Conservation (phyloP, 805 yeast genomes). For the Cyberlindnera meyerae region DNA sequence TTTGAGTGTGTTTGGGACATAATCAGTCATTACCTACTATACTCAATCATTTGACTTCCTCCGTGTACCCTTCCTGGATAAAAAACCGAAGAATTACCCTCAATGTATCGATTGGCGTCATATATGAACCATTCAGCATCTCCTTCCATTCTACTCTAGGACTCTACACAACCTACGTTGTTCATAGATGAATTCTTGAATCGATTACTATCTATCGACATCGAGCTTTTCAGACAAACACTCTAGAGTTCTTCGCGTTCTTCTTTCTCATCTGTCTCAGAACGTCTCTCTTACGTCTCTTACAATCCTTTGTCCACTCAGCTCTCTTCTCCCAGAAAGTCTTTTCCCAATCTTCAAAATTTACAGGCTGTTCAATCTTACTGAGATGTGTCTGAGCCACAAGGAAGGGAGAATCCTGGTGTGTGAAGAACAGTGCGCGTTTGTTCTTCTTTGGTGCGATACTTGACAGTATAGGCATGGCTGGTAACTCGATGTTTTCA, state of each 20-base stretch:
- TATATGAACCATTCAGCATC: background rate
- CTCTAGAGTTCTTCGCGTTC: conserved; percentile 24
- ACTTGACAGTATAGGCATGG: conserved; percentile 15
- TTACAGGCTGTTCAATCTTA: conserved; percentile 37
- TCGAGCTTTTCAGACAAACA: conserved; percentile 13
- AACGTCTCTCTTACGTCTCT: conserved; percentile 71
- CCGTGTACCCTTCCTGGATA: no score
- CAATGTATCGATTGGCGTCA: no score
- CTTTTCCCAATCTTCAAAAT: conserved; percentile 52
- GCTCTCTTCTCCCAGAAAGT: conserved; percentile 85
- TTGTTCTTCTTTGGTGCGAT: conserved; percentile 28
- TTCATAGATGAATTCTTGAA: no score
- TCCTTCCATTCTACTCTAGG: no score
- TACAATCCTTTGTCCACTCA: conserved; percentile 69
- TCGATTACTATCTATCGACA: background rate
- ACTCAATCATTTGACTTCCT: no score
- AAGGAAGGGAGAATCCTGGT: conserved; percentile 80
- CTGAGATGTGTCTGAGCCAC: conserved; percentile 78
- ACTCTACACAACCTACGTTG: no score
- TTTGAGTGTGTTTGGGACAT: no score
- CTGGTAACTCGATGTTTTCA: conserved; percentile 23
- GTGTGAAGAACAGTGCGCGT: conserved; percentile 66
- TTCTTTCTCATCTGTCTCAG: conserved; percentile 50
- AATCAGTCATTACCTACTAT: no score
- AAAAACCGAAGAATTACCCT: no score